Evolutionary conservation across 75 land plant species (phyloP).

Genomic region (Pinus tabuliformis): DNA sequence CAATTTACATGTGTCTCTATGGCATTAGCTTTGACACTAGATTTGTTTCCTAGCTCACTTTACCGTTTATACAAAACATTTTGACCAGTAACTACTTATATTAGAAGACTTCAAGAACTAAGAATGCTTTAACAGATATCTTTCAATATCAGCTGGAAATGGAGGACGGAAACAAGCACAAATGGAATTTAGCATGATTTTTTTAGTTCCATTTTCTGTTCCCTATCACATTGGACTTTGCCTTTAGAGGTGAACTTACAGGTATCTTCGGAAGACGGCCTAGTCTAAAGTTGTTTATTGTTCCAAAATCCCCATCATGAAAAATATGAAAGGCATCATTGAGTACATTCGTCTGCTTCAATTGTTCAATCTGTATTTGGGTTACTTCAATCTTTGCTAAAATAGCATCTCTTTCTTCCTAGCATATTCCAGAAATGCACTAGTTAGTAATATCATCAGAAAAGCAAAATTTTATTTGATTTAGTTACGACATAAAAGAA

Average conservation of each 20-base stretch:
- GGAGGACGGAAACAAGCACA: not conserved
- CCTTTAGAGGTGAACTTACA: conserved; percentile 31
- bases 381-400: conserved; percentile 90
- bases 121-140: not conserved
- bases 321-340: conserved; percentile 95
- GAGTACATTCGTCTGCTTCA: conserved; percentile 90
- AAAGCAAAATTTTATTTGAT: not conserved
- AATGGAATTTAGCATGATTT: not conserved
- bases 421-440: conserved; percentile 8
- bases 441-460: not conserved
- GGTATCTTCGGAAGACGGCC: conserved; percentile 90
- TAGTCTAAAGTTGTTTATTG: conserved; percentile 93
- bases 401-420: conserved; percentile 98
- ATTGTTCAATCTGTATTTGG: conserved; percentile 80
- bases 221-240: not conserved
- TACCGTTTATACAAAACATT: not conserved
- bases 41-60: not conserved
- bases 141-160: not conserved
- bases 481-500: not conserved
- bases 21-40: not conserved
- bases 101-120: not conserved
- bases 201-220: not conserved
- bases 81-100: not conserved
- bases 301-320: conserved; percentile 98
- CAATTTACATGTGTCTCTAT: not conserved